Base-by-base conservation (phyloP, 2,329 filamentous ascomycete species). In the Apiospora koreana region DNA sequence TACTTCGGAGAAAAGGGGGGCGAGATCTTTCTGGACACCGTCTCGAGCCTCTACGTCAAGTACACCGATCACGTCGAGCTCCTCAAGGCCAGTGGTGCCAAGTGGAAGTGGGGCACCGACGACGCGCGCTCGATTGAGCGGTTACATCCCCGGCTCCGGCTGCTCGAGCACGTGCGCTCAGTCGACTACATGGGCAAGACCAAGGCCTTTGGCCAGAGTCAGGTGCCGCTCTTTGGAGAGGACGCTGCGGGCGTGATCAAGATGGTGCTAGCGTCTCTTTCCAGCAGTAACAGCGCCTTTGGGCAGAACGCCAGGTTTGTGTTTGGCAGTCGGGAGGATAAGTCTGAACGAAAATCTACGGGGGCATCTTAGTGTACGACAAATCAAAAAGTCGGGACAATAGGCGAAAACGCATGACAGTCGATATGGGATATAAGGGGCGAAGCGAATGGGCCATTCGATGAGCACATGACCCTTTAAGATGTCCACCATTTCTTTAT, bases 171-270 rank as follows among this genome's bases (percentile, higher is more conserved):
- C 4, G 42, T 45, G 2, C 48, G 48, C 25, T 66, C 42, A 1
- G 23, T n/a, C 42, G 68, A 69, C 21, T 69, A 69, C 16, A 69
- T 69, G 68, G 54, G 54, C 28, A 62, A 62, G 31, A 35, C 35
- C 4, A 62, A 38, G 18, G 18, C 54, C 8, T 62, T 62, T 18
- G 54, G 54, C 31, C 54, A 38, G 50, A 58, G 50, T 28, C 50
- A 58, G 25, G 50, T 58, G 16, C 28, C 50, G 50, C 28, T 58
- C 16, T 58, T 58, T 7, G 50, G 50, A 2, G 28, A 58, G 8
- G 28, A 58, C 28, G 50, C 18, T 2, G 16, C 28, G 50, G 50
- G 54, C 31, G 54, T 62, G 31, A 9, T 38, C 8, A 62, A 62
- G 54, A 62, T 62, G 54, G 54, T 9, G 18, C 8, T 62, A 18